Evolutionary conservation across 2,329 filamentous ascomycete genomes (phyloP), one percentile per base, ranked within the genome.

Genomic region (Cladosporium velox): DNA sequence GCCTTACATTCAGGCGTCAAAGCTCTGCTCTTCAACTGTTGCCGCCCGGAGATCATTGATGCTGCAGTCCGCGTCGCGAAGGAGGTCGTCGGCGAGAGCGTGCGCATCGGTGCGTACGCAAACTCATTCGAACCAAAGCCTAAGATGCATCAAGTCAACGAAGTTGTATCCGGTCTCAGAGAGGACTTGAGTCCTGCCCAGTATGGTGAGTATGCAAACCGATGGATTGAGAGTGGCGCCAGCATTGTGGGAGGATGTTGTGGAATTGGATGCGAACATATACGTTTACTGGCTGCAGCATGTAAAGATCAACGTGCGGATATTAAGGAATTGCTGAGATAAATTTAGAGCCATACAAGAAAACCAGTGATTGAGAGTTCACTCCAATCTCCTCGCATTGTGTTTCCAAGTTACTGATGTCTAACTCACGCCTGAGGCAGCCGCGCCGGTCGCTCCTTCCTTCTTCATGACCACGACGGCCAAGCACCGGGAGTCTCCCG

Each of bases 11-110:
- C 62, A 2, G 62, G 62, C n/a, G 38, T 65, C 28, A 41, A 57
- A 18, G 52, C 62, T 21, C 24, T 65, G 15, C 52, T 65, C 7
- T 65, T 65, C 52, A 65, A 65, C 26, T 65, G 62, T 38, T 58
- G 32, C 34, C 51, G 47, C 41, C 62, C 62, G 3, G 62, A 65
- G 18, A 41, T 58, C 28, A 57, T 65, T n/a, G 52, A 58, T 21
- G 34, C 51, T 28, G 62, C 62, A 28, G 62, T 65, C 30, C 30
- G 41, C 41, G 26, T 32, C 2, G 52, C 54, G 15, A 54, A 57
- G 10, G 15, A 47, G 18, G 52, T 65, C 28, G 55, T 65, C 21
- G n/a, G 51, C 34, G 35, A 30, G 12, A 47, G 30, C 8, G 11
- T 55, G 28, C 62, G n/a, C 15, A 59, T 65, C 26, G 62, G 62